Evolutionary conservation across 805 yeast species (phyloP), one percentile per base, ranked within the genome.

Genomic region (Millerozyma miso): DNA sequence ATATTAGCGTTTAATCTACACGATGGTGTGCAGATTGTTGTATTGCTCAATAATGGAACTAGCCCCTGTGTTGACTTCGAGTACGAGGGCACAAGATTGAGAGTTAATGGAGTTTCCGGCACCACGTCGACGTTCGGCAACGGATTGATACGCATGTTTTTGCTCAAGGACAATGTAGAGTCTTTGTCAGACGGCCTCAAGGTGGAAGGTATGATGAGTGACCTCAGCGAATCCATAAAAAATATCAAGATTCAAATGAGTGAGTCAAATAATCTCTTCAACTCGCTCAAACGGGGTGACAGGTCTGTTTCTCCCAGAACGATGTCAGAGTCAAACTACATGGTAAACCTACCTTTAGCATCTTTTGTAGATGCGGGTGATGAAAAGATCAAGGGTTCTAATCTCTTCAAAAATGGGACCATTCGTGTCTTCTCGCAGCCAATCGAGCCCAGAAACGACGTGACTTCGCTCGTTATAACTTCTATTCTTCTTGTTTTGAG

Each of bases 41-140:
- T 60, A 3, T 41, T 64, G 3, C 42, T 55, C 42, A 59, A 58
- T 41, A 62, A 63, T 42, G 63, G 64, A 18, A 46, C 56, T 29
- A 54, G 52, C 23, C 67, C 69, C 1, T 58, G 56, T 16, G 60
- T 59, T 3, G 70, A 65, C 37, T 51, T 60, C 20, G 37, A 45
- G 10, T 58, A 53, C 51, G 54, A 54, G 33, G 50, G 46, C 31
- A 58, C 69, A 14, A 63, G 62, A 41, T 45, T 64, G 20, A 55
- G 70, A 14, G 46, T 62, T 7, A 41, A 52, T 37, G 69, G 70
- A 2, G 60, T 62, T 1, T 55, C 69, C 15, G 67, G 67, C 0
- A 59, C 61, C 3, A 51, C 66, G 4, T 62, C 69, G 18, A 62
- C 69, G 2, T 65, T 65, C 46, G 67, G 67, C 10, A 61, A 56